Base-by-base conservation (phyloP, 179 eudicot genomes). In the Beta corolliflora region DNA sequence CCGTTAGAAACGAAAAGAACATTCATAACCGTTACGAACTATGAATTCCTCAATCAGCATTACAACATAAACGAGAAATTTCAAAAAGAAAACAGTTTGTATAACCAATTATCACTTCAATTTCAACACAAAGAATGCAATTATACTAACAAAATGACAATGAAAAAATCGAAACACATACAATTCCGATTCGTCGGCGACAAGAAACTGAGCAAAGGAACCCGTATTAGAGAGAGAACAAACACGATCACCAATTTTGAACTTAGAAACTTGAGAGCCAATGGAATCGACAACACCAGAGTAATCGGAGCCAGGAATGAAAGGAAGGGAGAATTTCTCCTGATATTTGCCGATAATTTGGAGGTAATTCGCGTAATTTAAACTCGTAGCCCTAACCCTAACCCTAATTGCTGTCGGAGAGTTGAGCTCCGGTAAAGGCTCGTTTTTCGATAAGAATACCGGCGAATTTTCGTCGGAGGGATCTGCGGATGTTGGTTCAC, bases 341-440 rank as follows among this genome's bases (percentile, higher is more conserved):
- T 96, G 99, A 81, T 96, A 96, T 75, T 96, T 94, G 31, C 98
- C 99, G 6, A 88, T 87, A 9, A 96, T 50, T 81, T 94, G 97
- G 50, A 94, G 93, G 89, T 91, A 96, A 83, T 89, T 94, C 14
- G 97, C 98, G 88, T 77, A 96, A 53, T 94, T 96, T 80, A 96
- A 82, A 90, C 99, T 96, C 23, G 95, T 91, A 16, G 97, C 96
- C 16, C 80, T 85, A 65, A 96, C 91, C 78, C 92, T 83, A 54
- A 96, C 86, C 79, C 91, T 82, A 12, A 96, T 86, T 0, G 88
- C 55, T 2, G 92, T 89, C 19, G 97, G 89, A 0, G 96, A 86
- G 0, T 80, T 83, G 7, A 93, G 83, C 60, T 83, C 66, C 5
- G 99, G 98, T 9, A 96, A 84, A 10, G 93, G 94, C 77, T 86